Base-by-base conservation (phyloP, 306 rosid species). In the Trifolium subterraneum region DNA sequence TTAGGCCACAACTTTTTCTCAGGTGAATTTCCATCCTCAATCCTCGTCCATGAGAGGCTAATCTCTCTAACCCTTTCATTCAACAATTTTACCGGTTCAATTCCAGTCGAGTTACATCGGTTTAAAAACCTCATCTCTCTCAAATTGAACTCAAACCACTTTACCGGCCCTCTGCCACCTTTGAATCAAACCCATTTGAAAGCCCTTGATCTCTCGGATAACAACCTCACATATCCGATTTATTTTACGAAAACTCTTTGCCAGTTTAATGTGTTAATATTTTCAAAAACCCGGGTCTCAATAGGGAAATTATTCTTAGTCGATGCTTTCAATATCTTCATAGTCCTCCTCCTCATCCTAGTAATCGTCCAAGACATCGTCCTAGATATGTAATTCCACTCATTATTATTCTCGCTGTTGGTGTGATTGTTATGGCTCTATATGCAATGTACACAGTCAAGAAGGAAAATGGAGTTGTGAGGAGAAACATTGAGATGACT, bases 201-300 rank as follows among this genome's bases (percentile, higher is more conserved):
- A 15, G 12, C 56, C 78, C 70, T 93, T 51, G 82, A 89, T 54
- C 85, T 90, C 14, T 86, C 98, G 11, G 13, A 25, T 2, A 93
- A 93, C 70, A 82, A 93, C 72, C 84, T 93, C 23, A 74, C 90
- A 25, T 97, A 97, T 0, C 80, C 83, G 0, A 76, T 93, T 55
- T 93, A 95, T 13, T 77, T 33, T 0, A 89, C 96, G 0, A 77
- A 77, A 0, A 52, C 93, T 0, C 96, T 93, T 0, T 13, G 85
- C 14, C 86, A 82, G 0, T 85, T 93, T 25, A 42, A 62, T 7
- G n/a, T 84, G 29, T 20, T 85, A 44, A 84, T 95, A 64, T 93
- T 93, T 67, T 64, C 47, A 81, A 71, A 10, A 93, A 93, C 72
- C 84, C 86, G 0, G 81, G 75, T n/a, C 92, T 90, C 68, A 90